Conservation (phyloP, 192 early-diverging fungal species). For the Podila horticola region DNA sequence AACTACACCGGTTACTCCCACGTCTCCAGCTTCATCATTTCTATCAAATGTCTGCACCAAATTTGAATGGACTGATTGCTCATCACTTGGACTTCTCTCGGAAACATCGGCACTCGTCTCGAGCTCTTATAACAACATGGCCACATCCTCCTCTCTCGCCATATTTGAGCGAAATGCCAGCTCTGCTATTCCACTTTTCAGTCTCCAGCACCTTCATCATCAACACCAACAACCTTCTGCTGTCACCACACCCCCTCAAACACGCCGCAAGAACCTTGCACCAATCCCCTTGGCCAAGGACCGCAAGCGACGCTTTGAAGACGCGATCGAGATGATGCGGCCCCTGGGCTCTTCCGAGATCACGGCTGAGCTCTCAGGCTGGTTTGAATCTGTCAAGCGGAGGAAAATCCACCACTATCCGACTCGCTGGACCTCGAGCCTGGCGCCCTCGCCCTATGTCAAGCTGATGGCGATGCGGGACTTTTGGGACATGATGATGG, state of each 20-base stretch:
- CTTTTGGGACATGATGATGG: slow-evolving; percentile 47
- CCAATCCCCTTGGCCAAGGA: neutral
- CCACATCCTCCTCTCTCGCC: neutral
- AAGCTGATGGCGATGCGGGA: slow-evolving; percentile 22
- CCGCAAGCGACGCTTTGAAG: slow-evolving; percentile 30
- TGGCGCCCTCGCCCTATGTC: slow-evolving; percentile 40
- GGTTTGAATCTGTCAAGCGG: slow-evolving; percentile 45
- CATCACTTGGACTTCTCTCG: neutral
- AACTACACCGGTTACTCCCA: neutral
- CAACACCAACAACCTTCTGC: neutral
- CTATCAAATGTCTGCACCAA: neutral
- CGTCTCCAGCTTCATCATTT: neutral
- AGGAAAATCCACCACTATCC: slow-evolving; percentile 44
- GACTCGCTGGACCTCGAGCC: slow-evolving; percentile 38
- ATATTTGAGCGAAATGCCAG: neutral
- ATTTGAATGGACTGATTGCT: neutral
- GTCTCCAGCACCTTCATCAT: neutral
- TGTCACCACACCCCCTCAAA: neutral
- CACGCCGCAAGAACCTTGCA: neutral
- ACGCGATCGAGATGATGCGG: slow-evolving; percentile 24
- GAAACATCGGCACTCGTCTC: neutral
- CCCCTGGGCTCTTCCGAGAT: slow-evolving; percentile 3
- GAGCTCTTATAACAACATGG: neutral
- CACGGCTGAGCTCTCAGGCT: slow-evolving; percentile 22
- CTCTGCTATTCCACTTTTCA: neutral